phyloP scores from a whole-genome alignment of 1,284 basidiomycete species.

The Xanthoconium separans region DNA sequence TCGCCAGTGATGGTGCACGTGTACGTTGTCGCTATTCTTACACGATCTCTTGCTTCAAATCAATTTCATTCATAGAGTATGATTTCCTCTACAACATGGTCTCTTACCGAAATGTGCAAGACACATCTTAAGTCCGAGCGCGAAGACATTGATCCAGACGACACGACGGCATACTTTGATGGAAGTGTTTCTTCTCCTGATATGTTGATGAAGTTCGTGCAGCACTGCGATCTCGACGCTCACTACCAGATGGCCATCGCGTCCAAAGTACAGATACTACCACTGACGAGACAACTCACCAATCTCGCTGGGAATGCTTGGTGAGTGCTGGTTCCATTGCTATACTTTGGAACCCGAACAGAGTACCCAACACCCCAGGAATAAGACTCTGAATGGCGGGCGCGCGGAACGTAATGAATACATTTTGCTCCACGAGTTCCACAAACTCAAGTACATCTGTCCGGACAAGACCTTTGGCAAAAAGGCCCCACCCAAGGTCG shows the following conservation, averaged over 20 bases:
- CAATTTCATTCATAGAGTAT: conserved; percentile 60
- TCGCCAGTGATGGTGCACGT: conserved; percentile 93
- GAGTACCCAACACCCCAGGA: conserved; percentile 50
- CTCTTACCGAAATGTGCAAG: conserved; percentile 93
- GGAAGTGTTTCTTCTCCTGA: conserved; percentile 78
- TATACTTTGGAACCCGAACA: not conserved
- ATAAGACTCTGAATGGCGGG: conserved; percentile 92
- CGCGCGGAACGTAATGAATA: conserved; percentile 99
- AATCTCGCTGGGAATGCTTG: conserved; percentile 98
- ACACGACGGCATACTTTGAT: conserved; percentile 91
- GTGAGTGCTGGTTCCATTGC: conserved; percentile 43
- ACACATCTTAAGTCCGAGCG: conserved; percentile 85
- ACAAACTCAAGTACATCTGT: conserved; percentile 92
- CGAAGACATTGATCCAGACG: conserved; percentile 95
- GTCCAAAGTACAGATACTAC: conserved; percentile 85
- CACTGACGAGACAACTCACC: conserved; percentile 91
- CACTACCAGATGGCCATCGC: conserved; percentile 97
- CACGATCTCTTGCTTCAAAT: not conserved
- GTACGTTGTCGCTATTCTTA: conserved; percentile 39
- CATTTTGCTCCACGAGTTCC: conserved; percentile 98
- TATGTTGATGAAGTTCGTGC: conserved; percentile 82
- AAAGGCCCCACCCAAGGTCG: conserved; percentile 43
- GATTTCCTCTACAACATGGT: conserved; percentile 97
- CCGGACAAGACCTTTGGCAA: conserved; percentile 93
- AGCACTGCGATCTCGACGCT: conserved; percentile 91